These are phyloP conservation scores for Friedmanniomyces endolithicus DNA, from an alignment of 495 filamentous ascomycete genomes.

Conservation along the genomic window DNA sequence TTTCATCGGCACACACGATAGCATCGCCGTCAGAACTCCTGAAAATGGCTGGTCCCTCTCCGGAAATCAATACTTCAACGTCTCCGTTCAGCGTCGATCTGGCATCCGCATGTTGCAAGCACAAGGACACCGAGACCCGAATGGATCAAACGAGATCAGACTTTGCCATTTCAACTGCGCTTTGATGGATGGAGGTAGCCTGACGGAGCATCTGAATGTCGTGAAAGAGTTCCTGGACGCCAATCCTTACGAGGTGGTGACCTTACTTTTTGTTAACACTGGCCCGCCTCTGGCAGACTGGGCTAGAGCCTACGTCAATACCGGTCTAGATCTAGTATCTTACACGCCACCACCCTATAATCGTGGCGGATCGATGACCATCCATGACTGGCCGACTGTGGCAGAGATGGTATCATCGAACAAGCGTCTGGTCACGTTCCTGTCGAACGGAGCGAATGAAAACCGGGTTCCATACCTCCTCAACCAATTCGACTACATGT, in stretches of 20 bases:
- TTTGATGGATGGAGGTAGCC: conserved; percentile 16
- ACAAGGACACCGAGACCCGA: conserved; percentile 12
- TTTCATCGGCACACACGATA: conserved; percentile 14
- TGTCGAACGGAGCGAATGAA: conserved; percentile 6
- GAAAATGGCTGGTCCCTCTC: conserved; percentile 15
- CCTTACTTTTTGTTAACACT: conserved; percentile 13
- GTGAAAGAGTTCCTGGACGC: conserved; percentile 3
- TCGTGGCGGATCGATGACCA: not conserved
- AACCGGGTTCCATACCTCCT: conserved; percentile 5
- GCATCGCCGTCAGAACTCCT: conserved; percentile 2
- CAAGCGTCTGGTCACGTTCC: conserved; percentile 15
- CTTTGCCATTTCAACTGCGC: conserved; percentile 19
- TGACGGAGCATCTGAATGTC: conserved; percentile 1
- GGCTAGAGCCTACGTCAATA: conserved; percentile 1
- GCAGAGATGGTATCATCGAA: conserved; percentile 5
- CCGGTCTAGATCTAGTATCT: conserved; percentile 10
- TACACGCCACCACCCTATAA: conserved; percentile 1
- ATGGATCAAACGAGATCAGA: conserved; percentile 2
- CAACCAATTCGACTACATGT: conserved; percentile 11
- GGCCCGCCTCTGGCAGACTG: not conserved
- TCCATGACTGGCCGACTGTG: conserved; percentile 15
- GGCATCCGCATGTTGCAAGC: conserved; percentile 15
- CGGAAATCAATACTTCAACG: conserved; percentile 18
- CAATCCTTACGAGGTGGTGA: conserved; percentile 14
- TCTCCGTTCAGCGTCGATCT: conserved; percentile 6